These are phyloP conservation scores for Tetrastigma voinierianum DNA, from an alignment of 164 flowering plant genomes.

Conservation along the genomic window DNA sequence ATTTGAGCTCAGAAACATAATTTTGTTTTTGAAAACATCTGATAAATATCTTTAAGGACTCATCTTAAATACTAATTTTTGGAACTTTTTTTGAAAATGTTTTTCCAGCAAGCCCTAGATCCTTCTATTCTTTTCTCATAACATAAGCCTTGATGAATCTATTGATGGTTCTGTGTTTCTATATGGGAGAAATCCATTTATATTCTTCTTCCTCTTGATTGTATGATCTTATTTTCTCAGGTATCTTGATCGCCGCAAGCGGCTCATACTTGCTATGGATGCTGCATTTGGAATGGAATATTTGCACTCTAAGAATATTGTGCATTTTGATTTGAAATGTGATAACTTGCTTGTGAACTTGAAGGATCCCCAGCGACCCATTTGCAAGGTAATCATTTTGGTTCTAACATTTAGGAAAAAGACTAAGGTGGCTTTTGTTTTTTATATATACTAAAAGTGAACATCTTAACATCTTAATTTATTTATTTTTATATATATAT, in stretches of 20 bases:
- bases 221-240: conserved; percentile 19
- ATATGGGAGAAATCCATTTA: background rate
- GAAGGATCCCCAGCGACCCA: conserved; percentile 59
- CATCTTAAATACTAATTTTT: too few species aligned
- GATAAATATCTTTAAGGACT: too few species aligned
- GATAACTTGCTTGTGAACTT: conserved; percentile 69
- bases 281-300: conserved; percentile 84
- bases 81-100: too few species aligned
- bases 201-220: background rate
- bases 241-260: conserved; percentile 63
- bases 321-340: conserved; percentile 74
- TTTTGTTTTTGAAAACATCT: too few species aligned
- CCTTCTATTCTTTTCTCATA: too few species aligned
- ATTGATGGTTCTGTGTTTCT: conserved; percentile 30
- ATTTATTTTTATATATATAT: background rate
- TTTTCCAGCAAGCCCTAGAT: too few species aligned
- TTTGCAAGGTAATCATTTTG: conserved; percentile 54
- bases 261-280: conserved; percentile 71
- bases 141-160: too few species aligned
- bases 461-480: too few species aligned
- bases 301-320: conserved; percentile 67
- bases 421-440: too few species aligned
- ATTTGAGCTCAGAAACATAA: too few species aligned
- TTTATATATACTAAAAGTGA: too few species aligned
- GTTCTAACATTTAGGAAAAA: background rate